phyloP scores from a whole-genome alignment of 768 basidiomycete genomes.

The Xerocomellus chrysenteron region DNA sequence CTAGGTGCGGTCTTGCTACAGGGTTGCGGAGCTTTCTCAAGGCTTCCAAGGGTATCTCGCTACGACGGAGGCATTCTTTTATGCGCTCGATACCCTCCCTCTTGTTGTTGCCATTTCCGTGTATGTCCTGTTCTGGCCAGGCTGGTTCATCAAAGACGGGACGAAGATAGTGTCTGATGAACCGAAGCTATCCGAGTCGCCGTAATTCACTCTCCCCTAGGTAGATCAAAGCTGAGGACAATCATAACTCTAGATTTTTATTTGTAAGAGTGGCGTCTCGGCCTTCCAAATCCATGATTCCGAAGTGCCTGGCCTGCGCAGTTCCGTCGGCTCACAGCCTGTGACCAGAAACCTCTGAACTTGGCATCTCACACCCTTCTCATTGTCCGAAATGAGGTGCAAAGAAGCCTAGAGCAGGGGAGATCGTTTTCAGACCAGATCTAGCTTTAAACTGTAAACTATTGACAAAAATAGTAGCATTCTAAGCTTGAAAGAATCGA shows the following conservation, averaged over 20 bases:
- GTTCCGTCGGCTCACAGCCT: neutral
- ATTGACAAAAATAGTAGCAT: too few species aligned
- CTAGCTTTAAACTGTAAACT: too few species aligned
- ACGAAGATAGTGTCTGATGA: neutral
- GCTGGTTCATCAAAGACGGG: slow-evolving; percentile 42
- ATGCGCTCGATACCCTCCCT: slow-evolving; percentile 65
- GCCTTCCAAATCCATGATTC: neutral
- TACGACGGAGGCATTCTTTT: slow-evolving; percentile 61
- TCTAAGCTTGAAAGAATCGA: too few species aligned
- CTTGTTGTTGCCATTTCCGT: slow-evolving; percentile 57
- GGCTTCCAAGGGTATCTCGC: slow-evolving; percentile 61
- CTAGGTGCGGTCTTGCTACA: slow-evolving; percentile 65
- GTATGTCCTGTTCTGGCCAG: slow-evolving; percentile 67
- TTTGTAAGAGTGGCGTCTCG: neutral
- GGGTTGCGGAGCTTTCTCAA: slow-evolving; percentile 57
- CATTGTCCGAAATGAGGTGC: too few species aligned
- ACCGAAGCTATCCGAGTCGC: slow-evolving; percentile 28
- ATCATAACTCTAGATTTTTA: neutral
- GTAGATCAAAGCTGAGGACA: neutral
- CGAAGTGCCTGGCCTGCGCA: neutral
- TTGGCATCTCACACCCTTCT: too few species aligned
- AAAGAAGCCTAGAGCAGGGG: too few species aligned
- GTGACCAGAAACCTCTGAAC: too few species aligned
- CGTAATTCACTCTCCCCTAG: neutral
- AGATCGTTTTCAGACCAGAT: too few species aligned